Conservation (phyloP, 768 basidiomycete genomes). For the Amanita phalloides region DNA sequence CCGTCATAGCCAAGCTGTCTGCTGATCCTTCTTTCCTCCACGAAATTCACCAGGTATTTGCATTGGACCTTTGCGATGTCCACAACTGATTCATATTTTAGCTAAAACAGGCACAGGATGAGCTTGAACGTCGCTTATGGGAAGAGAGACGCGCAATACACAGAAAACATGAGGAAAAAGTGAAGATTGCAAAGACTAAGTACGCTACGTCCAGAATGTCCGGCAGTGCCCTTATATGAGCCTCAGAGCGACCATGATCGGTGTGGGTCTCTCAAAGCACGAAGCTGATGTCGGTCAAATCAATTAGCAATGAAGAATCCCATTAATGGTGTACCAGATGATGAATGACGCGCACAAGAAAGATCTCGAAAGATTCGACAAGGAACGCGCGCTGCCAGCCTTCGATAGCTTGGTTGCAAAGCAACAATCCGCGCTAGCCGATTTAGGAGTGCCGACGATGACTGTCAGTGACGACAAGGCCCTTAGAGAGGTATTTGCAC, state of each 20-base stretch:
- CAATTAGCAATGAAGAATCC: neutral
- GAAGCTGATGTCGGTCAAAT: slow-evolving; percentile 46
- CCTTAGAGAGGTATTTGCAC: slow-evolving; percentile 41
- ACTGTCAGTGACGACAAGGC: slow-evolving; percentile 36
- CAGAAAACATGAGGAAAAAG: slow-evolving; percentile 58
- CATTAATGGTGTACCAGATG: slow-evolving; percentile 31
- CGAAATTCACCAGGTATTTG: slow-evolving; percentile 36
- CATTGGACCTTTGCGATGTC: neutral
- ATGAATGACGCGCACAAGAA: slow-evolving; percentile 51
- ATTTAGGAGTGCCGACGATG: slow-evolving; percentile 62
- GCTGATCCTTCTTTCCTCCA: slow-evolving; percentile 40
- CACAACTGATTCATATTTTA: slow-evolving; percentile 15
- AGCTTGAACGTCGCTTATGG: slow-evolving; percentile 59
- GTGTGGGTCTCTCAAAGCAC: slow-evolving; percentile 52
- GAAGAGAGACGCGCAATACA: slow-evolving; percentile 54
- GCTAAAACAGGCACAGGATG: slow-evolving; percentile 66
- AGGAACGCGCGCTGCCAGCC: slow-evolving; percentile 55
- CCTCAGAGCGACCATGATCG: slow-evolving; percentile 56
- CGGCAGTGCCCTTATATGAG: slow-evolving; percentile 1
- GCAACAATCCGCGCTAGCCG: slow-evolving; percentile 57
- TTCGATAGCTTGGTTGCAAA: slow-evolving; percentile 69
- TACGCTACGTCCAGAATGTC: slow-evolving; percentile 20
- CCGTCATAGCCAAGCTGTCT: slow-evolving; percentile 49
- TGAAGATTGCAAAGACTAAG: slow-evolving; percentile 60
- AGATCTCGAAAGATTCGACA: slow-evolving; percentile 60